Base-by-base conservation (phyloP, 257 asterid species). In the Fraxinus anomala region DNA sequence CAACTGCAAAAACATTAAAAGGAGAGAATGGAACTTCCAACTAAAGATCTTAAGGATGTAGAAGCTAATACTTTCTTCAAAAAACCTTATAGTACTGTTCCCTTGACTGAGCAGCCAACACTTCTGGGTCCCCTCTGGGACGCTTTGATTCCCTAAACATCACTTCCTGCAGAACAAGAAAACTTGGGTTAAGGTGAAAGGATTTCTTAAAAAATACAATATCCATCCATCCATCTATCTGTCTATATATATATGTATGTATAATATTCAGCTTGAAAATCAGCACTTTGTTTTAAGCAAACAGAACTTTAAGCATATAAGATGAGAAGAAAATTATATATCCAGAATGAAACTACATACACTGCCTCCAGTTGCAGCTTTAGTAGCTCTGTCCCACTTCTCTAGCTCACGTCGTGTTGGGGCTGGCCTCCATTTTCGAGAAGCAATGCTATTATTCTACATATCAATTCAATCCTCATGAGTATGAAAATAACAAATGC, bases 321-420 rank as follows among this genome's bases (percentile, higher is more conserved):
- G 13, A 14, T 39, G 39, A 49, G 49, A 68, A 59, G 5, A 71
- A 72, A 24, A 16, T 54, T 24, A 17, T 36, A 70, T 21, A 76
- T n/a, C 75, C 49, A n/a, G 36, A 42, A 54, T 51, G 30, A 40
- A 73, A 68, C 17, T 69, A 77, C 96, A 66, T 90, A 95, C 99
- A 68, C 92, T 92, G 88, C 99, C 99, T 73, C 98, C 97, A 6
- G 94, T 95, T 79, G 99, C 92, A 76, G 98, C 97, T 86, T 89
- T 92, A 54, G 86, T 34, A 77, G 97, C 99, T 89, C 89, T 86
- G 68, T 87, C 94, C 99, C 99, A 92, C 90, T 91, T 95, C 54
- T 92, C 97, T 85, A 81, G 97, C 88, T 95, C 98, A 4, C 96
- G 97, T n/a, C 97, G 89, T 74, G 99, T 92, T 73, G 99, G 99